phyloP scores from a whole-genome alignment of 148 eudicot genomes.

The Spergularia marina region DNA sequence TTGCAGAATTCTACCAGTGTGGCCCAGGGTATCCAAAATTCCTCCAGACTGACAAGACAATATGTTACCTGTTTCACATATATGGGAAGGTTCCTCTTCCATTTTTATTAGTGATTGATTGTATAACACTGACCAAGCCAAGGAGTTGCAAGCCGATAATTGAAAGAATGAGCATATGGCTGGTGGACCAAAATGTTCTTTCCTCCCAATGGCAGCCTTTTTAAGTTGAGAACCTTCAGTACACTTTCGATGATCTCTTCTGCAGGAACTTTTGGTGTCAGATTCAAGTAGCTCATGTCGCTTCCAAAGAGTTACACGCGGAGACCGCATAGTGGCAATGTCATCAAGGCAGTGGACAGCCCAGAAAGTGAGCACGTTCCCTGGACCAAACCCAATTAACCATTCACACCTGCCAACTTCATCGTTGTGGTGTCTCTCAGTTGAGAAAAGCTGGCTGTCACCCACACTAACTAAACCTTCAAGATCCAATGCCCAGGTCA shows the following conservation, averaged over 20 bases:
- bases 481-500: conserved; percentile 76
- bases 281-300: conserved; percentile 41
- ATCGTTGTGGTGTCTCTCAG: conserved; percentile 39
- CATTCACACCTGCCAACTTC: conserved; percentile 84
- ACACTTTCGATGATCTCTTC: conserved; percentile 7
- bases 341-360: conserved; percentile 95
- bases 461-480: conserved; percentile 42
- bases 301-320: conserved; percentile 82
- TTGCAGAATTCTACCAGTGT: conserved; percentile 66
- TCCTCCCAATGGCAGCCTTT: conserved; percentile 68
- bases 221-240: conserved; percentile 30
- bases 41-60: conserved; percentile 44
- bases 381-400: conserved; percentile 82
- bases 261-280: conserved; percentile 22
- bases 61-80: conserved; percentile 30
- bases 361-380: conserved; percentile 61
- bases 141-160: conserved; percentile 48
- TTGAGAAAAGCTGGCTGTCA: conserved; percentile 35
- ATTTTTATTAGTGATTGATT: conserved; percentile 29
- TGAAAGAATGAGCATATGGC: conserved; percentile 61
- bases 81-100: conserved; percentile 30
- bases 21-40: conserved; percentile 60
- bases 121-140: conserved; percentile 52
- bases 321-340: conserved; percentile 70
- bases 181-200: conserved; percentile 61